phyloP scores from a whole-genome alignment of 2,329 filamentous ascomycete species.

The Byssochlamys sp. region DNA sequence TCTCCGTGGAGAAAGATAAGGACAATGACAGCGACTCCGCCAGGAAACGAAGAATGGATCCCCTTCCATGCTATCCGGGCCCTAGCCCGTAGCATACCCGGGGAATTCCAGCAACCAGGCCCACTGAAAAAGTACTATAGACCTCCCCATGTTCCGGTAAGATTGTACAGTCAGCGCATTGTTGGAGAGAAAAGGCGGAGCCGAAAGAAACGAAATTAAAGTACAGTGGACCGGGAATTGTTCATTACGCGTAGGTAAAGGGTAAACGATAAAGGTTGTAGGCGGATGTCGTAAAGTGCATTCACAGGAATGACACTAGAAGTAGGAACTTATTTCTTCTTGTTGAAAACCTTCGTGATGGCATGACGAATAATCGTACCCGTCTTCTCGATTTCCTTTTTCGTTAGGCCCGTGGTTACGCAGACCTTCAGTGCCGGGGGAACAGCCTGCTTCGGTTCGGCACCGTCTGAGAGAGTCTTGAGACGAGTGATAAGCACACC shows the following conservation, averaged over 20 bases:
- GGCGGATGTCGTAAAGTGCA: neutral
- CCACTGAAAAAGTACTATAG: neutral
- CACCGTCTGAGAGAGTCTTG: conserved; percentile 64
- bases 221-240: conserved; percentile 10
- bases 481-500: conserved; percentile 80
- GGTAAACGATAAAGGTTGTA: conserved; percentile 6
- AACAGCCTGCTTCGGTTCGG: conserved; percentile 56
- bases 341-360: conserved; percentile 78
- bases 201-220: conserved; percentile 7
- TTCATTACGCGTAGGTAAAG: conserved; percentile 8
- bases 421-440: conserved; percentile 85
- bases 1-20: neutral
- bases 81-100: neutral
- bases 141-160: neutral
- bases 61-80: neutral
- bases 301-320: conserved; percentile 1
- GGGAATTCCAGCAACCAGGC: neutral
- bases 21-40: neutral
- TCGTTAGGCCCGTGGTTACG: conserved; percentile 74
- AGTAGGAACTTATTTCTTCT: conserved; percentile 33
- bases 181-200: conserved; percentile 3
- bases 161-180: neutral
- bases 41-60: neutral
- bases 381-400: conserved; percentile 93
- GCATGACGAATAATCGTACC: conserved; percentile 80